Conservation (phyloP, 2,329 filamentous ascomycete genomes). For the Fonsecaea multimorphosa region DNA sequence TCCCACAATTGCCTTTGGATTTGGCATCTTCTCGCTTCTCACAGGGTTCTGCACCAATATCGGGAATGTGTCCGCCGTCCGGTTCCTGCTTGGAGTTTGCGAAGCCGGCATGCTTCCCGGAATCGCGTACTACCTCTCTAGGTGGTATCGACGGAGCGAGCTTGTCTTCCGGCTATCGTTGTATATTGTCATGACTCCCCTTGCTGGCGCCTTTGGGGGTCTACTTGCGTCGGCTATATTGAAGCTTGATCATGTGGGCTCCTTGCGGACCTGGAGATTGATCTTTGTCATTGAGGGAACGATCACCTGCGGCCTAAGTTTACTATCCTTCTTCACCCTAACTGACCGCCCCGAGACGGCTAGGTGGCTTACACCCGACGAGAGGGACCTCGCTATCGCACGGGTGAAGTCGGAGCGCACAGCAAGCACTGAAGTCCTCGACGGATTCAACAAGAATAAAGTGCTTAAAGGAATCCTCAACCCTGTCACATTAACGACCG, state of each 20-base stretch:
- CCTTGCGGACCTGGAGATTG: conserved; percentile 68
- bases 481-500: conserved; percentile 64
- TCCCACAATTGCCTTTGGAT: conserved; percentile 65
- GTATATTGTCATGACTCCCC: conserved; percentile 73
- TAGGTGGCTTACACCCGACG: conserved; percentile 67
- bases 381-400: conserved; percentile 70
- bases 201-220: conserved; percentile 74
- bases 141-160: conserved; percentile 68
- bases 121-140: conserved; percentile 68
- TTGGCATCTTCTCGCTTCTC: conserved; percentile 67
- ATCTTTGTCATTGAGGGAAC: conserved; percentile 76
- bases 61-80: conserved; percentile 62
- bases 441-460: conserved; percentile 66
- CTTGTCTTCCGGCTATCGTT: conserved; percentile 70
- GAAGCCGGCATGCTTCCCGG: conserved; percentile 77
- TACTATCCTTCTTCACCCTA: conserved; percentile 68
- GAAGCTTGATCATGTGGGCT: conserved; percentile 64
- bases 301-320: conserved; percentile 62
- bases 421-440: conserved; percentile 66
- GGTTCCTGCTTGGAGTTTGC: conserved; percentile 65
- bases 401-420: conserved; percentile 73
- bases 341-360: conserved; percentile 73
- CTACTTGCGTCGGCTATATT: conserved; percentile 70
- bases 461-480: conserved; percentile 66
- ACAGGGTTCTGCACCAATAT: conserved; percentile 69